Evolutionary conservation across 2,329 filamentous ascomycete species (phyloP).

Genomic region (Orbilia blumenaviensis): DNA sequence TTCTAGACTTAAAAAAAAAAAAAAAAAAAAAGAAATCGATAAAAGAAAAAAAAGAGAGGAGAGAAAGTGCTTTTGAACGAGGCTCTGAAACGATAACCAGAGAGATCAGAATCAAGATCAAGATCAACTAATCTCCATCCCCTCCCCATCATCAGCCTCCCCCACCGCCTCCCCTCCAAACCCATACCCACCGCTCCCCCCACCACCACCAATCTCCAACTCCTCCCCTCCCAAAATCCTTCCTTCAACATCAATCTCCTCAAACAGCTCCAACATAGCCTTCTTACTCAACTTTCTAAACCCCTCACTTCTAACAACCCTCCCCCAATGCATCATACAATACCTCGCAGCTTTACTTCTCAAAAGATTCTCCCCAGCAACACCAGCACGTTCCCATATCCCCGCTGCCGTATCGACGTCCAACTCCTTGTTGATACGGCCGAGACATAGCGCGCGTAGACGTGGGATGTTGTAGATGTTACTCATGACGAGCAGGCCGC

Average conservation of each 20-base stretch:
- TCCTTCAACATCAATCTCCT: conserved; percentile 93
- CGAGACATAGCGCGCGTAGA: conserved; percentile 87
- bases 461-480: conserved; percentile 98
- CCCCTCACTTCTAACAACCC: conserved; percentile 86
- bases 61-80: too few species aligned
- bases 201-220: conserved; percentile 70
- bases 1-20: too few species aligned
- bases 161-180: conserved; percentile 9
- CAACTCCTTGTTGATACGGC: conserved; percentile 86
- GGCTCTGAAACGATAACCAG: not conserved
- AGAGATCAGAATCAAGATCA: not conserved
- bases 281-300: conserved; percentile 82
- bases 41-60: not conserved
- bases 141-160: conserved; percentile 31
- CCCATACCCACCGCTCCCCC: conserved; percentile 63
- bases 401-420: conserved; percentile 94
- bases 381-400: conserved; percentile 91
- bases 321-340: conserved; percentile 93
- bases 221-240: conserved; percentile 89
- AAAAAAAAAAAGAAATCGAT: too few species aligned
- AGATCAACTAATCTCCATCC: conserved; percentile 45
- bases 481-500: conserved; percentile 93
- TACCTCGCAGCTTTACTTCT: conserved; percentile 86
- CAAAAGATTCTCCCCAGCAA: conserved; percentile 92
- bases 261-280: conserved; percentile 87